Base-by-base conservation (phyloP, 2,329 filamentous ascomycete genomes). In the Pseudocercospora cruenta region DNA sequence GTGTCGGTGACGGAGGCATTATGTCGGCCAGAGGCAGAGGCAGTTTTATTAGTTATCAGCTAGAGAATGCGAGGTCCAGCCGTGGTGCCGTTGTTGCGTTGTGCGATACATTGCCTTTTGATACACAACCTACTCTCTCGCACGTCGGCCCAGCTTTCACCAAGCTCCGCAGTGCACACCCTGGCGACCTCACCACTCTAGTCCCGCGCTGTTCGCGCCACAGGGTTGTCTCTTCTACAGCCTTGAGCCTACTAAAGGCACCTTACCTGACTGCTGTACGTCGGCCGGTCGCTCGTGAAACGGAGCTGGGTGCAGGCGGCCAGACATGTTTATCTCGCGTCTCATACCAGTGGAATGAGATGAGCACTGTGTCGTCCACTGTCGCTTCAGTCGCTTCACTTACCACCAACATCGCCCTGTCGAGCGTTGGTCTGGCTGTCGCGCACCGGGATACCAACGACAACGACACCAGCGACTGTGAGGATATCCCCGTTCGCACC, bases 341-440 rank as follows among this genome's bases (percentile, higher is more conserved):
- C 39, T 43, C 39, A 43, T 43, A 43, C 39, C 39, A 43, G 39
- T 43, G 64, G 60, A 64, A 69, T 69, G 69, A 66, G 62, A 67
- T 43, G 39, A 43, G 39, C 16, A n/a, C 39, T 43, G 39, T 43
- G 39, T 19, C 39, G 16, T 43, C 39, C 39, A 70, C 67, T 31
- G 62, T 70, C 54, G 66, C 67, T 19, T 69, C 69, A 76, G 83
- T 89, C 73, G 88, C 85, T 85, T 87, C 87, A 74, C 80, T 87
- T 77, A 86, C 86, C 81, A 87, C 86, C 75, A 81, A 43, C 39
- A 43, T 88, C 79, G 86, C 85, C 76, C 82, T 87, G 70, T 87
- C 87, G 70, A 83, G 85, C 64, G 81, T 86, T 65, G 87, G 87
- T 67, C 81, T 76, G 57, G 69, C 69, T 43, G 63, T 76, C 33